These are phyloP conservation scores for Andrographis paniculata DNA, from an alignment of 305 asterid genomes.

Conservation along the genomic window DNA sequence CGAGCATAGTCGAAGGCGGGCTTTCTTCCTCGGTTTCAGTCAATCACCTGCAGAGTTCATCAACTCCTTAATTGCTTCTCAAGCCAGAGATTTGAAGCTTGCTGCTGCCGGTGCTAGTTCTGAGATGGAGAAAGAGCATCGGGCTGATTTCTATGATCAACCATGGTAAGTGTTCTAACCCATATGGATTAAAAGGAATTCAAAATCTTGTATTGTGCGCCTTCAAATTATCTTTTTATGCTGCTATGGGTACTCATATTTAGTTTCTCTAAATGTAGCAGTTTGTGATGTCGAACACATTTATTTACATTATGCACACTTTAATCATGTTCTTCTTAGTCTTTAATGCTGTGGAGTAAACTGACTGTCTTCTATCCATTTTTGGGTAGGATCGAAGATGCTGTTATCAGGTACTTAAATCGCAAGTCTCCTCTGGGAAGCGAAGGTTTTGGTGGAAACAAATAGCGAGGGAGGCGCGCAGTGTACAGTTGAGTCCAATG, in stretches of 20 bases:
- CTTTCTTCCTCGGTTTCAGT: slow-evolving; percentile 88
- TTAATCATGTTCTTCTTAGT: neutral
- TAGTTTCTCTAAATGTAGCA: too few species aligned
- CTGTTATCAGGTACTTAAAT: slow-evolving; percentile 48
- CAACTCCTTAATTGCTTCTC: slow-evolving; percentile 73
- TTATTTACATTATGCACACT: neutral
- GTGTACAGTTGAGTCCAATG: too few species aligned
- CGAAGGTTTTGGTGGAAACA: slow-evolving; percentile 36
- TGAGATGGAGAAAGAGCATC: slow-evolving; percentile 61
- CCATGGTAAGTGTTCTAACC: slow-evolving; percentile 43
- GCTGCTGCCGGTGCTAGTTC: slow-evolving; percentile 52
- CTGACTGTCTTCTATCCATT: neutral
- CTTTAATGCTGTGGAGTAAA: neutral
- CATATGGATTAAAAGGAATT: neutral
- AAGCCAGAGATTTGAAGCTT: slow-evolving; percentile 80
- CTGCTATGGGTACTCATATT: too few species aligned
- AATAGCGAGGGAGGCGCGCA: slow-evolving; percentile 8
- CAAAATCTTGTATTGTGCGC: neutral
- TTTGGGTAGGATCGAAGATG: slow-evolving; percentile 45
- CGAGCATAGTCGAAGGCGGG: slow-evolving; percentile 52
- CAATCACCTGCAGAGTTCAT: slow-evolving; percentile 90
- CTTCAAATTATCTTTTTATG: neutral
- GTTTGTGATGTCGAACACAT: too few species aligned
- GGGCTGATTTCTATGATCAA: slow-evolving; percentile 80
- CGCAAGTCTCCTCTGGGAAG: slow-evolving; percentile 36